Percentiles rank a stretch among this genome's conserved stretches.
Conservation (phyloP, 1,284 basidiomycete genomes). For the Apiotrichum mycotoxinovorans region DNA sequence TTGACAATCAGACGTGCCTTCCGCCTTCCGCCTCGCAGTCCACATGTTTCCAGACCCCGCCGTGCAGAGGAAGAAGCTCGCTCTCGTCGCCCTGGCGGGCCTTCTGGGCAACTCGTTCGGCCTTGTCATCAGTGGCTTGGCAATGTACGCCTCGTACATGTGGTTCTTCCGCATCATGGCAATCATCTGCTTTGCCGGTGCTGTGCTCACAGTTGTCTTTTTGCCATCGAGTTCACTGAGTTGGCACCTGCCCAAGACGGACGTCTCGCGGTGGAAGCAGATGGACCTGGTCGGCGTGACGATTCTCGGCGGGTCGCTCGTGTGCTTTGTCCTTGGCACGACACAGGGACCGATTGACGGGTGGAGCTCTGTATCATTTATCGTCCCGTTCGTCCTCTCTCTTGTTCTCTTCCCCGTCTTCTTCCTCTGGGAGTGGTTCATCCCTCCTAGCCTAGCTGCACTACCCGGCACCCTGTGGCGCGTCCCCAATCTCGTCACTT, state of each 20-base stretch:
- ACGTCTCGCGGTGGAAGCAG: conserved; percentile 21
- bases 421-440: conserved; percentile 33
- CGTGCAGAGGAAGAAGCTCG: conserved; percentile 43
- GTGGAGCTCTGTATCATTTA: conserved; percentile 39
- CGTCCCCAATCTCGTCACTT: conserved; percentile 38
- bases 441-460: conserved; percentile 35
- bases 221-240: too few relatives aligned
- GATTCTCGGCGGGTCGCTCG: conserved; percentile 37
- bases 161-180: conserved; percentile 38
- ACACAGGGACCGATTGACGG: conserved; percentile 44
- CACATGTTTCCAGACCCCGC: conserved; percentile 37
- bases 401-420: conserved; percentile 36
- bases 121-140: too few relatives aligned
- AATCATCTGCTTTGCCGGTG: conserved; percentile 30
- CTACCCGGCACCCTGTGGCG: conserved; percentile 40
- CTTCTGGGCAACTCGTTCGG: too few relatives aligned
- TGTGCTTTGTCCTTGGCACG: conserved; percentile 44
- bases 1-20: too few relatives aligned
- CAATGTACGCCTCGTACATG: too few relatives aligned
- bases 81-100: too few relatives aligned
- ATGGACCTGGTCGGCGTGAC: conserved; percentile 36
- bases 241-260: conserved; percentile 18
- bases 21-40: conserved; percentile 43
- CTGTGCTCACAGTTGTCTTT: conserved; percentile 21
- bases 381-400: conserved; percentile 44